Percentiles rank a stretch among this genome's conserved stretches.
Conservation (phyloP, 2,329 filamentous ascomycete species). For the Domatiomyces globalis region DNA sequence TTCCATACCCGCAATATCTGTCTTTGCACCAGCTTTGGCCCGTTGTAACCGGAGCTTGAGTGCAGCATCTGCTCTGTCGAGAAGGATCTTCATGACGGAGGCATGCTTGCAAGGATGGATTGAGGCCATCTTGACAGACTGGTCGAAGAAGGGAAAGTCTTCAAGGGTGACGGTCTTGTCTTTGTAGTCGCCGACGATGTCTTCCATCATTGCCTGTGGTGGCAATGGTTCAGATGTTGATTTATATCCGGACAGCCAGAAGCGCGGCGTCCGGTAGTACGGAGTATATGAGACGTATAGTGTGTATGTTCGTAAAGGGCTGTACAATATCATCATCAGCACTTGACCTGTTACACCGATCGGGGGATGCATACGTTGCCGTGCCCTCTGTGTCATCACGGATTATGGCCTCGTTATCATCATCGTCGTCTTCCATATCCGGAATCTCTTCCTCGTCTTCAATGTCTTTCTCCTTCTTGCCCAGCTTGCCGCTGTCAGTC, state of each 20-base stretch:
- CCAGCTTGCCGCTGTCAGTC: slow-evolving; percentile 76
- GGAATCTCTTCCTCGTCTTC: slow-evolving; percentile 74
- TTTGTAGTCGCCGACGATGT: slow-evolving; percentile 91
- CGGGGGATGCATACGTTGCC: slow-evolving; percentile 36
- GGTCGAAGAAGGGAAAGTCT: slow-evolving; percentile 89
- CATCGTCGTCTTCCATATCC: slow-evolving; percentile 95
- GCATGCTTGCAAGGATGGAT: slow-evolving; percentile 97
- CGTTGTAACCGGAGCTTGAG: slow-evolving; percentile 79
- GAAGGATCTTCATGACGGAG: slow-evolving; percentile 91
- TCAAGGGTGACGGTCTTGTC: slow-evolving; percentile 98
- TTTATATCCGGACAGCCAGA: slow-evolving; percentile 86
- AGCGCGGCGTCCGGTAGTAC: slow-evolving; percentile 87
- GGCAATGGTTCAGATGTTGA: slow-evolving; percentile 66
- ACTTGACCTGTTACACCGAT: background rate
- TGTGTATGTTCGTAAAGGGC: slow-evolving; percentile 80
- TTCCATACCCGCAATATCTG: slow-evolving; percentile 54
- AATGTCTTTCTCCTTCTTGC: slow-evolving; percentile 52
- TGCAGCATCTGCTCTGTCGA: slow-evolving; percentile 87
- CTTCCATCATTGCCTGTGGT: slow-evolving; percentile 84
- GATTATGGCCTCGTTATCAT: slow-evolving; percentile 91
- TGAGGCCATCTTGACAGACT: slow-evolving; percentile 85
- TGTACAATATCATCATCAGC: slow-evolving; percentile 24
- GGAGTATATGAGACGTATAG: slow-evolving; percentile 97
- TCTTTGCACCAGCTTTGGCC: slow-evolving; percentile 40
- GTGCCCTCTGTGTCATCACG: slow-evolving; percentile 49